These are phyloP conservation scores for Letharia columbiana DNA, from an alignment of 495 filamentous ascomycete species.

Conservation along the genomic window DNA sequence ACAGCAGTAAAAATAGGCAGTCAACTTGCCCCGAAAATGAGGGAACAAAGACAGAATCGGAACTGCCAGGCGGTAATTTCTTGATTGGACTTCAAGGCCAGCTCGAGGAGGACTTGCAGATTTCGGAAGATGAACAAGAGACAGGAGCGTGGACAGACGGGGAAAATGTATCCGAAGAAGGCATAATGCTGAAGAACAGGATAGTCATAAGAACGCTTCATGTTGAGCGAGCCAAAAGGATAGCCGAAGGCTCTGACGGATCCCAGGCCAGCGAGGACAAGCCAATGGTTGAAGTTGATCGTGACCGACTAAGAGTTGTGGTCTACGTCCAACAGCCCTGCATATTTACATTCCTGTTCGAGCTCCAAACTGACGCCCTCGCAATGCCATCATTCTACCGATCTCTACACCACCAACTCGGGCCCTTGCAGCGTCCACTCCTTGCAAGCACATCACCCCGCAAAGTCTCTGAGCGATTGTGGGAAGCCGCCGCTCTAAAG, in stretches of 20 bases:
- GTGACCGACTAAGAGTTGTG: conserved; percentile 56
- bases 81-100: conserved; percentile 63
- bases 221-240: conserved; percentile 29
- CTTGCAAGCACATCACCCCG: conserved; percentile 53
- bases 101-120: conserved; percentile 37
- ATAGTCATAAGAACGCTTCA: conserved; percentile 46
- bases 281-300: not conserved
- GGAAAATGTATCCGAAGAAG: conserved; percentile 4
- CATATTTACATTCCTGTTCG: conserved; percentile 84
- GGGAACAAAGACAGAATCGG: not conserved
- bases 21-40: not conserved
- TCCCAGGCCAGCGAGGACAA: not conserved
- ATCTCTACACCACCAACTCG: conserved; percentile 71
- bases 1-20: not conserved
- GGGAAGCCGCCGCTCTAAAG: conserved; percentile 26
- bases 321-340: conserved; percentile 76
- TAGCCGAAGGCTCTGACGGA: not conserved
- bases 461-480: conserved; percentile 43
- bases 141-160: conserved; percentile 17
- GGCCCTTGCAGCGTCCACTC: conserved; percentile 65
- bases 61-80: conserved; percentile 46
- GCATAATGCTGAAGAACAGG: conserved; percentile 34
- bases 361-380: conserved; percentile 57
- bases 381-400: conserved; percentile 64
- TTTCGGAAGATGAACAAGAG: conserved; percentile 24